Evolutionary conservation across 805 yeast genomes (phyloP).

Genomic region (Ogataea zsoltii): DNA sequence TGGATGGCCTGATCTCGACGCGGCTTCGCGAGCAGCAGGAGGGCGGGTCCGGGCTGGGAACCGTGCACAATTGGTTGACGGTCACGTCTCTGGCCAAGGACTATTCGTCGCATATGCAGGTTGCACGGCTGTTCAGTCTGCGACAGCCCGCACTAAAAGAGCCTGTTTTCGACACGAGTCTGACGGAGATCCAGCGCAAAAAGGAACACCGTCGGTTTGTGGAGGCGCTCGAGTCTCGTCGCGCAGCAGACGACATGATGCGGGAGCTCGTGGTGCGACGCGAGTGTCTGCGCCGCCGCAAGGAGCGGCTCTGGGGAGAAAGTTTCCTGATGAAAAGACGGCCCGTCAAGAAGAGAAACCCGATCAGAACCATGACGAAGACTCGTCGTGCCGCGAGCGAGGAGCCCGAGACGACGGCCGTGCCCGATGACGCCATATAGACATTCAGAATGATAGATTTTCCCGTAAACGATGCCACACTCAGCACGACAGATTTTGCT

Average conservation of each 20-base stretch:
- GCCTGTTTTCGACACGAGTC: constrained; percentile 14
- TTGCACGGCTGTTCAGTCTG: constrained; percentile 18
- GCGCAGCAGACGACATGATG: not conserved
- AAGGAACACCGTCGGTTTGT: not conserved
- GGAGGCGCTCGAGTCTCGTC: not conserved
- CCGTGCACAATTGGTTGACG: constrained; percentile 15
- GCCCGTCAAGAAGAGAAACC: not conserved
- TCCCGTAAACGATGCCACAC: too few relatives aligned
- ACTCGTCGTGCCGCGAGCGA: not conserved
- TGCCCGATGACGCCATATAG: too few relatives aligned
- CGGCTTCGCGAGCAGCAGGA: not conserved
- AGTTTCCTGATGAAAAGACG: constrained; percentile 11
- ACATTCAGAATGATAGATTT: too few relatives aligned
- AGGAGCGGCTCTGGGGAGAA: constrained; percentile 10
- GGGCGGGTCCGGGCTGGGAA: not conserved
- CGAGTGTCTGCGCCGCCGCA: constrained; percentile 6
- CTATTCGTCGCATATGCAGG: constrained; percentile 7
- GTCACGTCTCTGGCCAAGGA: constrained; percentile 13
- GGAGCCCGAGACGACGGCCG: too few relatives aligned
- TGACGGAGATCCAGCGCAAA: constrained; percentile 10
- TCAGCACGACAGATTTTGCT: too few relatives aligned
- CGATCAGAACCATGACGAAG: constrained; percentile 11
- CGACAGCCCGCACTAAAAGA: constrained; percentile 12
- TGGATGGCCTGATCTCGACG: constrained; percentile 20
- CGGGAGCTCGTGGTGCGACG: constrained; percentile 8